Evolutionary conservation across 129 eudicot species (phyloP).

Genomic region (Escallonia rubra): DNA sequence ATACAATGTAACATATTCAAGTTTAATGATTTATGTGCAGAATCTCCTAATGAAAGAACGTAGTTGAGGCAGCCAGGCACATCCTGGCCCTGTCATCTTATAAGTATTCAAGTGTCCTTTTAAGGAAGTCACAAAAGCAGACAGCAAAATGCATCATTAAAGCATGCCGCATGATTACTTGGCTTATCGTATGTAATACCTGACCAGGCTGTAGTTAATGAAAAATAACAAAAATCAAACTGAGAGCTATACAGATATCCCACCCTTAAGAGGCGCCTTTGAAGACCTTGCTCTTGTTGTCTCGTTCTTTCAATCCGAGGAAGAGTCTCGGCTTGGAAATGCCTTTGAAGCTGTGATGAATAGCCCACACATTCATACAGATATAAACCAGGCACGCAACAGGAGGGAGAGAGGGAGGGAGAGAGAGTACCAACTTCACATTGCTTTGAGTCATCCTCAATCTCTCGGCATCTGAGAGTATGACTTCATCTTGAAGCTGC

Average conservation of each 20-base stretch:
- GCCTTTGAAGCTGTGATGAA: conserved; percentile 84
- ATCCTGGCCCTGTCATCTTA: neutral
- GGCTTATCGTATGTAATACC: neutral
- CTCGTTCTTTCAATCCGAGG: conserved; percentile 91
- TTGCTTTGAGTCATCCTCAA: conserved; percentile 82
- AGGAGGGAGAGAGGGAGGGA: conserved; percentile 3
- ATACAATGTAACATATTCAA: neutral
- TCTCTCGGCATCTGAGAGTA: conserved; percentile 88
- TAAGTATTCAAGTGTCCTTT: too few relatives aligned
- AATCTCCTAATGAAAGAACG: neutral
- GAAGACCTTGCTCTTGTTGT: conserved; percentile 84
- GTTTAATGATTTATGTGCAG: neutral
- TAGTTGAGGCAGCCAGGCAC: neutral
- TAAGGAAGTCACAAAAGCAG: neutral
- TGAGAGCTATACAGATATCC: conserved; percentile 6
- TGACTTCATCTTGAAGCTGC: conserved; percentile 96
- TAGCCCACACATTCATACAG: conserved; percentile 1
- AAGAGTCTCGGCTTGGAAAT: conserved; percentile 89
- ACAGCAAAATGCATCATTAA: neutral
- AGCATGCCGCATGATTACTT: conserved; percentile 3
- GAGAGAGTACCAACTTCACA: conserved; percentile 70
- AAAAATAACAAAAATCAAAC: conserved; percentile 3
- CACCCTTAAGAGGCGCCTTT: conserved; percentile 93
- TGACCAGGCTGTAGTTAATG: neutral
- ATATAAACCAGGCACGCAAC: neutral